Conservation (phyloP, 768 basidiomycete species). For the Plicaturopsis crispa region DNA sequence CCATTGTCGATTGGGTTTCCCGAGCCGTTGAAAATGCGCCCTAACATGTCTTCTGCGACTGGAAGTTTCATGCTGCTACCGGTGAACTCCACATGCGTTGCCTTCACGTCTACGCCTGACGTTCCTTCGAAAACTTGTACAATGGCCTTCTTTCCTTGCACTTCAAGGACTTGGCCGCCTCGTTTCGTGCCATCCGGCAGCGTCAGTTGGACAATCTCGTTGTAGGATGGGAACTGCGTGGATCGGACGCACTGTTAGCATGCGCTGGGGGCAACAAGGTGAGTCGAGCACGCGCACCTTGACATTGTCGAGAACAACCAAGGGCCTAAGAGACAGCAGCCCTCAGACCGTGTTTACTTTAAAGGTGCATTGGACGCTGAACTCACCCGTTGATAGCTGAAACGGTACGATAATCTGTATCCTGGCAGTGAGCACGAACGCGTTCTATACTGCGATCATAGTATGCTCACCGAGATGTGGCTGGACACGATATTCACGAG, state of each 20-base stretch:
- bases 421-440: constrained; percentile 6
- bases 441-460: no score
- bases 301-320: constrained; percentile 97
- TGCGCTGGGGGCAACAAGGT: constrained; percentile 10
- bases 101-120: constrained; percentile 93
- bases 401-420: constrained; percentile 91
- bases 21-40: constrained; percentile 98
- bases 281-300: constrained; percentile 48
- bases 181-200: constrained; percentile 92
- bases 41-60: constrained; percentile 98
- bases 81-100: constrained; percentile 96
- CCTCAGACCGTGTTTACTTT: not conserved
- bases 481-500: constrained; percentile 80
- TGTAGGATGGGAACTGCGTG: constrained; percentile 97
- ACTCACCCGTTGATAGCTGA: constrained; percentile 95
- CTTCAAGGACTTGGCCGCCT: constrained; percentile 96
- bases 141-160: constrained; percentile 97
- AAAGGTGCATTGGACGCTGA: constrained; percentile 1
- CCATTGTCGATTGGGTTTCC: constrained; percentile 98
- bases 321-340: constrained; percentile 47
- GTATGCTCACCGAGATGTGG: constrained; percentile 72
- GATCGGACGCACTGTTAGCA: no score
- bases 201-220: constrained; percentile 95
- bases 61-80: constrained; percentile 98
- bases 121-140: constrained; percentile 99